A percentile compares a stretch with the other conserved stretches of the same genome.
phyloP scores from a whole-genome alignment of 2,329 filamentous ascomycete genomes.

The Epichloe brachyelytri region DNA sequence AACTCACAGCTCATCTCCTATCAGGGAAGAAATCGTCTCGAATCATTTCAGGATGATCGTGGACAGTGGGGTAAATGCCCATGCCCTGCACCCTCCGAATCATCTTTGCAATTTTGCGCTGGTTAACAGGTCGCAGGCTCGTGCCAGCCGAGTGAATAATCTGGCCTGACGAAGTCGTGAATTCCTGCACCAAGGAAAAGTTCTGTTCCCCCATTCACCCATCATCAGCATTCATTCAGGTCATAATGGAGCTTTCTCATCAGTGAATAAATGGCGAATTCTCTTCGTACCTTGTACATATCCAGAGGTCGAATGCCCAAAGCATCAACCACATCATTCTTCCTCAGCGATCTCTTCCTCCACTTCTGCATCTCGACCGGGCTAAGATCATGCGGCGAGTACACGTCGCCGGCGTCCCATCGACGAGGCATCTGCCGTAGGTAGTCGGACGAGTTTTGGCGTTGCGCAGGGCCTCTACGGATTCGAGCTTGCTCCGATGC shows the following conservation, averaged over 20 bases:
- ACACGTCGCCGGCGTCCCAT: conserved; percentile 72
- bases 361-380: conserved; percentile 71
- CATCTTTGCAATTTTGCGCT: conserved; percentile 86
- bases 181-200: conserved; percentile 83
- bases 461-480: conserved; percentile 17
- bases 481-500: conserved; percentile 21
- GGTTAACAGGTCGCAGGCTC: conserved; percentile 75
- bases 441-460: conserved; percentile 37
- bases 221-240: background rate
- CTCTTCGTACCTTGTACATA: conserved; percentile 62
- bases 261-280: background rate
- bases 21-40: conserved; percentile 24
- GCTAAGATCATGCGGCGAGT: conserved; percentile 78
- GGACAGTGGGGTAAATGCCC: conserved; percentile 82
- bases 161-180: conserved; percentile 69
- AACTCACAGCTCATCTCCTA: conserved; percentile 2
- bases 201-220: conserved; percentile 44
- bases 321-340: conserved; percentile 64
- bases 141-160: conserved; percentile 69
- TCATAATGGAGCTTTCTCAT: background rate
- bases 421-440: conserved; percentile 52
- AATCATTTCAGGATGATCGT: conserved; percentile 76
- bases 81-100: conserved; percentile 79
- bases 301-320: conserved; percentile 68
- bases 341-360: conserved; percentile 45